Percentiles rank a stretch among this genome's conserved stretches.
Evolutionary conservation across 139 green algal genomes (phyloP).

Genomic region (Chara braunii): DNA sequence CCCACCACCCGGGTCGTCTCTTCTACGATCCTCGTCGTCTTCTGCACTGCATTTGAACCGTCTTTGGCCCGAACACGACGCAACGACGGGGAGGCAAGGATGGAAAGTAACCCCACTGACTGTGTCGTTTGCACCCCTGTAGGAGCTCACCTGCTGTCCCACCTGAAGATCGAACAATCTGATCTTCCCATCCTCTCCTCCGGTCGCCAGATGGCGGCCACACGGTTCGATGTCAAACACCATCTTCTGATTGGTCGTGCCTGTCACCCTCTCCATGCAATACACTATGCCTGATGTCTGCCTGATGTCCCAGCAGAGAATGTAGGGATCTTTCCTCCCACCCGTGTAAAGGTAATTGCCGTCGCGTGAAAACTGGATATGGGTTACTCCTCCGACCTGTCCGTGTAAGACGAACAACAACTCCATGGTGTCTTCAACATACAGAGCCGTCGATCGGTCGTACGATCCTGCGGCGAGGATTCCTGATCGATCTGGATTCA

Average conservation of each 20-base stretch:
- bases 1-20: neutral
- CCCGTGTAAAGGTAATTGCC: slow-evolving; percentile 84
- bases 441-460: slow-evolving; percentile 54
- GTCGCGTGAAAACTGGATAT: slow-evolving; percentile 44
- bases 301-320: slow-evolving; percentile 84
- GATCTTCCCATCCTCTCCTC: slow-evolving; percentile 35
- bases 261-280: slow-evolving; percentile 47
- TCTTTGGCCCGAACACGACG: slow-evolving; percentile 56
- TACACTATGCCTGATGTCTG: slow-evolving; percentile 39
- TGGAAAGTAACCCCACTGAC: slow-evolving; percentile 76
- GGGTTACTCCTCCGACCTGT: slow-evolving; percentile 41
- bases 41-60: no score
- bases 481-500: slow-evolving; percentile 45
- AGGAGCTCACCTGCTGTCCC: no score
- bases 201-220: slow-evolving; percentile 69
- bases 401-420: slow-evolving; percentile 60
- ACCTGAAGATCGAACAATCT: no score
- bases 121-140: slow-evolving; percentile 57
- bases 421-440: slow-evolving; percentile 48
- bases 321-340: slow-evolving; percentile 59
- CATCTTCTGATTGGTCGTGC: slow-evolving; percentile 82
- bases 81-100: slow-evolving; percentile 58
- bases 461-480: slow-evolving; percentile 75
- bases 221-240: slow-evolving; percentile 80
- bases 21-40: slow-evolving; percentile 2